Evolutionary conservation across 768 basidiomycete genomes (phyloP).

Genomic region (Mycena amicta): DNA sequence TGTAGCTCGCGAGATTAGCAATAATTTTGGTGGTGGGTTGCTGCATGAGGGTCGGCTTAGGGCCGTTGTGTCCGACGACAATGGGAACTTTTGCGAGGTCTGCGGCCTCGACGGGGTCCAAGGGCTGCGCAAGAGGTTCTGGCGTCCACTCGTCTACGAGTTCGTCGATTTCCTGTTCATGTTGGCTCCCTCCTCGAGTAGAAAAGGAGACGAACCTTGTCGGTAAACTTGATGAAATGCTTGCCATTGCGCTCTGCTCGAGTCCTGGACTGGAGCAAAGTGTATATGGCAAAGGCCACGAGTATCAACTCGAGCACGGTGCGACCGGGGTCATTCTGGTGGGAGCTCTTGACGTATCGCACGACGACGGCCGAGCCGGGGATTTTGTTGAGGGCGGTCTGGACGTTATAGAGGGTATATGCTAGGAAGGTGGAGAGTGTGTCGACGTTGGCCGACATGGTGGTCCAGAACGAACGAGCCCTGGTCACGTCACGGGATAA

Average conservation of each 20-base stretch:
- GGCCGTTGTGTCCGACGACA: conserved; percentile 77
- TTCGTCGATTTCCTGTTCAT: conserved; percentile 87
- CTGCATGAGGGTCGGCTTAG: conserved; percentile 76
- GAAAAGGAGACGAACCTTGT: conserved; percentile 64
- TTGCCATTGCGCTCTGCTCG: conserved; percentile 81
- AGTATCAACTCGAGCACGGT: conserved; percentile 89
- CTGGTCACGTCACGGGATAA: neutral
- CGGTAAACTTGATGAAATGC: conserved; percentile 88
- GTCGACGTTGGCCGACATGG: conserved; percentile 27
- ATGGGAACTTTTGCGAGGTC: conserved; percentile 79
- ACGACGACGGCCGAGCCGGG: conserved; percentile 84
- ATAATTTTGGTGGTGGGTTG: conserved; percentile 64
- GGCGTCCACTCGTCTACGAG: conserved; percentile 95
- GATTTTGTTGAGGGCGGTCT: conserved; percentile 70
- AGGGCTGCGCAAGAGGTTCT: conserved; percentile 73
- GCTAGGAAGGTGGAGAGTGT: conserved; percentile 69
- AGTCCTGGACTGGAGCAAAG: conserved; percentile 87
- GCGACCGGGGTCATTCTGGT: conserved; percentile 94
- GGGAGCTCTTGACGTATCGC: conserved; percentile 92
- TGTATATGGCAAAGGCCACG: conserved; percentile 84
- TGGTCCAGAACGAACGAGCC: conserved; percentile 5
- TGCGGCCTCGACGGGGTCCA: conserved; percentile 58
- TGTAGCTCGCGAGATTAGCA: conserved; percentile 85
- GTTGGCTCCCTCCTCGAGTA: conserved; percentile 1
- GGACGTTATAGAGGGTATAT: conserved; percentile 56